These are phyloP conservation scores for Metschnikowia kunwiensis DNA, from an alignment of 805 yeast genomes.

Conservation along the genomic window DNA sequence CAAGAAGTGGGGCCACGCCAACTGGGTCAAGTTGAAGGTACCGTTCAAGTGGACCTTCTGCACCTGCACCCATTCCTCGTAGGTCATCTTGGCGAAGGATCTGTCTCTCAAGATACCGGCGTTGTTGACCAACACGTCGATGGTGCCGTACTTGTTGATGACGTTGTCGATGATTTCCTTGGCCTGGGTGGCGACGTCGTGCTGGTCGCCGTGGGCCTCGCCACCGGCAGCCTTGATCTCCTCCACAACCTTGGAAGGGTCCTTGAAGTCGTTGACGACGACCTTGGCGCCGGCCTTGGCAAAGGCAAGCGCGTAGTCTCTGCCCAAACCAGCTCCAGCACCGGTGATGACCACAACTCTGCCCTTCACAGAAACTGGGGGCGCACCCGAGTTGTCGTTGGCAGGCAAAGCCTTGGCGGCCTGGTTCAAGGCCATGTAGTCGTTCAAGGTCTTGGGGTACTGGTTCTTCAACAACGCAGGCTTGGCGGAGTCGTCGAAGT, in stretches of 20 bases:
- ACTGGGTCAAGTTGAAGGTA: slow-evolving; percentile 74
- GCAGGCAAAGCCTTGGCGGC: slow-evolving; percentile 49
- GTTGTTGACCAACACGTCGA: slow-evolving; percentile 84
- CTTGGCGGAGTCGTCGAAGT: slow-evolving; percentile 58
- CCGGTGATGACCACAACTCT: slow-evolving; percentile 93
- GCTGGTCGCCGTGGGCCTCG: slow-evolving; percentile 76
- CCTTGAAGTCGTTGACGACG: slow-evolving; percentile 84
- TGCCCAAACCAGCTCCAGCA: slow-evolving; percentile 92
- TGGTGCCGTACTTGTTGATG: slow-evolving; percentile 69
- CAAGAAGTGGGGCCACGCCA: slow-evolving; percentile 88
- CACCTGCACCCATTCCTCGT: slow-evolving; percentile 79
- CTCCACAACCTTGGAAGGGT: slow-evolving; percentile 69
- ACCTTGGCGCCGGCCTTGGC: slow-evolving; percentile 94
- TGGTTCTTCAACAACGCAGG: slow-evolving; percentile 48
- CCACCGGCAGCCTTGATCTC: slow-evolving; percentile 75
- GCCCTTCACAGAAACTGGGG: slow-evolving; percentile 58
- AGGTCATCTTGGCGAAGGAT: slow-evolving; percentile 80
- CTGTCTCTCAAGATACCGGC: slow-evolving; percentile 94
- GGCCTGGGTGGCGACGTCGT: slow-evolving; percentile 77
- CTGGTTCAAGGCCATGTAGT: slow-evolving; percentile 60
- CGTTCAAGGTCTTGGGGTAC: slow-evolving; percentile 71
- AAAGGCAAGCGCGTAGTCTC: slow-evolving; percentile 78
- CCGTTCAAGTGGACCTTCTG: slow-evolving; percentile 80
- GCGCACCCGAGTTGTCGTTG: slow-evolving; percentile 43
- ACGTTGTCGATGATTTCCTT: slow-evolving; percentile 76